A percentile compares a stretch with the other conserved stretches of the same genome.
These are phyloP conservation scores for Yarrowia bubula DNA, from an alignment of 805 yeast species.

Conservation along the genomic window DNA sequence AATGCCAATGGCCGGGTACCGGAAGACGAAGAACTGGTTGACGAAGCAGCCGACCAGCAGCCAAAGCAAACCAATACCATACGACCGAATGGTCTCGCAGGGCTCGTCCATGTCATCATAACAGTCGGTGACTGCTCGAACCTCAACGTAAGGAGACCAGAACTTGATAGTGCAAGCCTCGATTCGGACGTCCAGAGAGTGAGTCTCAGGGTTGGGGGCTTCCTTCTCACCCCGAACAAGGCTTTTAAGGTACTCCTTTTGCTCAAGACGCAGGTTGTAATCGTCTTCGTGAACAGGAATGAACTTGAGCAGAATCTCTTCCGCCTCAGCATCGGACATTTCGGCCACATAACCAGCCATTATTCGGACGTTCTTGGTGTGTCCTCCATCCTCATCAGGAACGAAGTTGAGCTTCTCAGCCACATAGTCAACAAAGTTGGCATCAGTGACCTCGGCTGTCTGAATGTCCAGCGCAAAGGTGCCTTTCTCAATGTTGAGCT, in stretches of 20 bases:
- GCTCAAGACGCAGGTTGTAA: neutral
- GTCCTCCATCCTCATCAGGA: neutral
- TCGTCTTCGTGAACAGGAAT: neutral
- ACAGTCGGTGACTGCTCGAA: constrained; percentile 52
- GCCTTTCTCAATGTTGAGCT: neutral
- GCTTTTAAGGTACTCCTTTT: neutral
- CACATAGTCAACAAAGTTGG: neutral
- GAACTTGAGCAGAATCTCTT: neutral
- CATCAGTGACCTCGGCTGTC: neutral
- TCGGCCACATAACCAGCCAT: neutral
- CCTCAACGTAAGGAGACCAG: constrained; percentile 59
- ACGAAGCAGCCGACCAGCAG: constrained; percentile 55
- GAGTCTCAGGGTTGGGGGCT: neutral
- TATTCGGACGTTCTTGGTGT: neutral
- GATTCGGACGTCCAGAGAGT: constrained; percentile 29
- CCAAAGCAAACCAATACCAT: constrained; percentile 51
- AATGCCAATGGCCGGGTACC: constrained; percentile 54
- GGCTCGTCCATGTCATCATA: constrained; percentile 37
- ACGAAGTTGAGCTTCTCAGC: neutral
- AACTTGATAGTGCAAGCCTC: constrained; percentile 45
- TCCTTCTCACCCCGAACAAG: neutral
- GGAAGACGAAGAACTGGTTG: constrained; percentile 57
- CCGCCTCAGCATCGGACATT: neutral
- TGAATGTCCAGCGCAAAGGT: neutral
- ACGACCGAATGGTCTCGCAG: constrained; percentile 53